Conservation (phyloP, 306 rosid species). For the Quercus parvula region DNA sequence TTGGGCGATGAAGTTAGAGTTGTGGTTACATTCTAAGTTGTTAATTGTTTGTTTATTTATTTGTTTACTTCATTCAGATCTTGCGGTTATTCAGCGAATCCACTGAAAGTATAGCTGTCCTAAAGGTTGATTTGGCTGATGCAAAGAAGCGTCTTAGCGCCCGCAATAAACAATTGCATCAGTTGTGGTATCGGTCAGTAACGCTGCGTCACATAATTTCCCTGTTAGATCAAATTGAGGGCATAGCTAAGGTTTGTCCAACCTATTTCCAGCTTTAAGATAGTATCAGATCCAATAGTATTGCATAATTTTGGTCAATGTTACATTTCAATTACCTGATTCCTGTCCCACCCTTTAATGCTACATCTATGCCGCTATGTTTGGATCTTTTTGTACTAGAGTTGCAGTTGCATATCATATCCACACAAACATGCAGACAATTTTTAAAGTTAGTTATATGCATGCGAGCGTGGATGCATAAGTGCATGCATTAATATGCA, state of each 20-base stretch:
- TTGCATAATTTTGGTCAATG: constrained; percentile 13
- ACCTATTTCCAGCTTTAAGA: constrained; percentile 8
- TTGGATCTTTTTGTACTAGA: constrained; percentile 18
- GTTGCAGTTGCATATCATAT: constrained; percentile 15
- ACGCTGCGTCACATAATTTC: constrained; percentile 95
- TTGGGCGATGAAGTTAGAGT: constrained; percentile 1
- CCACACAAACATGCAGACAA: not conserved
- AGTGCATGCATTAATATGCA: not conserved
- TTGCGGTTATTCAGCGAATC: constrained; percentile 95
- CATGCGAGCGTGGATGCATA: not conserved
- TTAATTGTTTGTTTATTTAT: constrained; percentile 15
- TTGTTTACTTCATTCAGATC: constrained; percentile 55
- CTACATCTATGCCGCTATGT: constrained; percentile 16
- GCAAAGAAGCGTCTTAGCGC: constrained; percentile 84
- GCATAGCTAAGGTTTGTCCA: constrained; percentile 80
- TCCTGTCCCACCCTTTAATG: not conserved
- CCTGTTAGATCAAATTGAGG: constrained; percentile 97
- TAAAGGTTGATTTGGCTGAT: constrained; percentile 90
- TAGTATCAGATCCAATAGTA: constrained; percentile 26
- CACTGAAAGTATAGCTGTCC: constrained; percentile 65
- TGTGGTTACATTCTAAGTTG: constrained; percentile 5
- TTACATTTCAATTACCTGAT: constrained; percentile 6
- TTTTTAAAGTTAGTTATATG: not conserved
- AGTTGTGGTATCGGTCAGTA: constrained; percentile 98
- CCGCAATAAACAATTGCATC: constrained; percentile 96